phyloP scores from a whole-genome alignment of 768 basidiomycete species.

The Boletus eberwhitei region DNA sequence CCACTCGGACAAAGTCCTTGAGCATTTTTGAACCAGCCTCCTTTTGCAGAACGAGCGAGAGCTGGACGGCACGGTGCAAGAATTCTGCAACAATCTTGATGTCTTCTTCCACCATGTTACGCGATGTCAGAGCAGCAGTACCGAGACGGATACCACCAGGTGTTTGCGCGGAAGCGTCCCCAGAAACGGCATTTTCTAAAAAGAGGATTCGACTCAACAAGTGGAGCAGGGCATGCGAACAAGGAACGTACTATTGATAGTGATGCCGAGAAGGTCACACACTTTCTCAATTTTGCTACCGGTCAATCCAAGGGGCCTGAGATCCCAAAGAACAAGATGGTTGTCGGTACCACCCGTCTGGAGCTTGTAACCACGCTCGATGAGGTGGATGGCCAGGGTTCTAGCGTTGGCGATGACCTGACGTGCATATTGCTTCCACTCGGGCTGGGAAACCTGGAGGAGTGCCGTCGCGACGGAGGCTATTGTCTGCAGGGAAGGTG shows the following conservation, averaged over 20 bases:
- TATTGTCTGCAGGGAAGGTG: conserved; percentile 60
- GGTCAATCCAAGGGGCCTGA: conserved; percentile 92
- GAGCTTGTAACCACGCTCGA: conserved; percentile 85
- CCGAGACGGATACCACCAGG: conserved; percentile 98
- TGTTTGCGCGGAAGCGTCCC: conserved; percentile 91
- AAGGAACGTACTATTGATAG: conserved; percentile 77
- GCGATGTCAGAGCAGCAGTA: conserved; percentile 90
- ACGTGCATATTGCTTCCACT: conserved; percentile 88
- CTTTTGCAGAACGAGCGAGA: conserved; percentile 85
- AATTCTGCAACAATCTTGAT: conserved; percentile 85
- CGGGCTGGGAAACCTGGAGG: conserved; percentile 84
- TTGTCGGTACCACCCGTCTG: conserved; percentile 97
- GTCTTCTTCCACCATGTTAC: conserved; percentile 87
- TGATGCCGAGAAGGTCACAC: conserved; percentile 94
- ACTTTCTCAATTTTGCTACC: conserved; percentile 99
- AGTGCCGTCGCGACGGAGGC: conserved; percentile 93
- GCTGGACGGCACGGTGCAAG: conserved; percentile 92
- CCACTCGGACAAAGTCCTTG: conserved; percentile 91
- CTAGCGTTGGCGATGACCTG: conserved; percentile 90
- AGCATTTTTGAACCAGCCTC: conserved; percentile 93
- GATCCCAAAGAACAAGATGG: conserved; percentile 97
- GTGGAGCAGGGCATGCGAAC: background rate
- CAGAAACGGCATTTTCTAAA: conserved; percentile 92
- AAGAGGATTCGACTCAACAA: background rate
- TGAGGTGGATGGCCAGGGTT: conserved; percentile 69